phyloP scores from a whole-genome alignment of 345 rosid species.

The Mercurialis annua region DNA sequence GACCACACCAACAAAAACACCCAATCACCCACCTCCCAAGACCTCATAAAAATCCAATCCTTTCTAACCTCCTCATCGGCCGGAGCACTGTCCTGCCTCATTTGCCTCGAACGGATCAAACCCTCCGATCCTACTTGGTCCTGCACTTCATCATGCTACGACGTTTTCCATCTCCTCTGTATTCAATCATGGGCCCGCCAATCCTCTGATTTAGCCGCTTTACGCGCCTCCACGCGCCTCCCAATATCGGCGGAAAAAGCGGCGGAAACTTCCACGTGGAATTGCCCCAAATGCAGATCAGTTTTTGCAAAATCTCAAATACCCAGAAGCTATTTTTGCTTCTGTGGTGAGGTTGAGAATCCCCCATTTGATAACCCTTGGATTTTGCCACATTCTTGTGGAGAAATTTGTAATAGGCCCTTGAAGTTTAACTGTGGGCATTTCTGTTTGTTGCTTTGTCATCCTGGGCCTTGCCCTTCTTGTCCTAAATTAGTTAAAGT shows the following conservation, averaged over 20 bases:
- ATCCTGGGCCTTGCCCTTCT: slow-evolving; percentile 90
- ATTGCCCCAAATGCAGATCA: slow-evolving; percentile 87
- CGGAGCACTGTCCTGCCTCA: slow-evolving; percentile 80
- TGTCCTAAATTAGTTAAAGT: slow-evolving; percentile 69
- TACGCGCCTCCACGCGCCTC: slow-evolving; percentile 60
- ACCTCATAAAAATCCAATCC: slow-evolving; percentile 82
- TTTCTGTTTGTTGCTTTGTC: slow-evolving; percentile 69
- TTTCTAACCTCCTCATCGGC: slow-evolving; percentile 82
- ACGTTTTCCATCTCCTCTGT: slow-evolving; percentile 77
- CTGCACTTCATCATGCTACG: slow-evolving; percentile 72
- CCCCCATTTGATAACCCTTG: slow-evolving; percentile 76
- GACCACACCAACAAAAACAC: slow-evolving; percentile 35
- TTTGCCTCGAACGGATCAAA: slow-evolving; percentile 81
- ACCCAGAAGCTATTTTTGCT: slow-evolving; percentile 66
- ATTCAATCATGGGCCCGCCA: slow-evolving; percentile 95
- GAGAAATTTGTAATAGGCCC: slow-evolving; percentile 66
- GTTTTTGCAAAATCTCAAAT: slow-evolving; percentile 48
- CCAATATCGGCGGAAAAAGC: slow-evolving; percentile 47
- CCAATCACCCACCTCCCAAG: slow-evolving; percentile 42
- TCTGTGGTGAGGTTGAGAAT: slow-evolving; percentile 68
- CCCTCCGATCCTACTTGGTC: slow-evolving; percentile 88
- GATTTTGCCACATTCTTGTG: slow-evolving; percentile 91
- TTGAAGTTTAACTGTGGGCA: slow-evolving; percentile 71
- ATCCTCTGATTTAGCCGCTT: slow-evolving; percentile 60
- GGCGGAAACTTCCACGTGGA: slow-evolving; percentile 56